Evolutionary conservation across 345 rosid species (phyloP), one percentile per base, ranked within the genome.

Genomic region (Corchorus olitorius): DNA sequence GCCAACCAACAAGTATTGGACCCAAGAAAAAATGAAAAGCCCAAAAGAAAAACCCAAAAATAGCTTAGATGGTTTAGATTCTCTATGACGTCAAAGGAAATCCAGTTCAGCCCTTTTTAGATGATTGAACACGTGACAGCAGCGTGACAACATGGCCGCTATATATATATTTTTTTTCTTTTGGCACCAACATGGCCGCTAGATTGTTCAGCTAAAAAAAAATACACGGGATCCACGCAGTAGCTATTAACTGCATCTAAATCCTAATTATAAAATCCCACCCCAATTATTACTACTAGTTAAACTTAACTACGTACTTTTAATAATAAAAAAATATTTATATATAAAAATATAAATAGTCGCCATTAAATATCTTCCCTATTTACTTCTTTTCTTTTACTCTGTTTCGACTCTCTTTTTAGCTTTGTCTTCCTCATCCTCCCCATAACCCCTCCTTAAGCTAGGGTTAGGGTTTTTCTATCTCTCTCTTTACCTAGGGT

Each of bases 391-490:
- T 11, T 63, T 19, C 34, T 27, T 27, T 27, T 16, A 34, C 39
- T 22, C 19, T 67, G 34, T 14, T 27, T 39, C 1, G 13, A 4
- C 14, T 55, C 7, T 12, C 0, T 19, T 17, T 27, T 6, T 35
- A 17, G 0, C 46, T 45, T 39, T 14, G 10, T 41, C 20, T 6
- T 45, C 52, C 46, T 3, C 17, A 15, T 20, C 35, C 5, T 3
- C 48, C 45, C 34, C 63, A 3, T 34, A 52, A 39, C 64, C 46
- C 61, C 54, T 75, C 56, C 56, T 69, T 3, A 77, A 78, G 39
- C 73, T 83, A 79, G 84, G 84, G 83, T 77, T 77, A 76, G 79
- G 79, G 86, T 81, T 78, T 81, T 78, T 72, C 48, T 48, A 33
- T 35, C 5, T 11, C 8, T 22, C 13, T 59, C 9, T 65, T 15